Percentiles rank a stretch among this genome's conserved stretches.
These are phyloP conservation scores for Moesziomyces antarcticus DNA, from an alignment of 1,284 basidiomycete genomes.

Conservation along the genomic window DNA sequence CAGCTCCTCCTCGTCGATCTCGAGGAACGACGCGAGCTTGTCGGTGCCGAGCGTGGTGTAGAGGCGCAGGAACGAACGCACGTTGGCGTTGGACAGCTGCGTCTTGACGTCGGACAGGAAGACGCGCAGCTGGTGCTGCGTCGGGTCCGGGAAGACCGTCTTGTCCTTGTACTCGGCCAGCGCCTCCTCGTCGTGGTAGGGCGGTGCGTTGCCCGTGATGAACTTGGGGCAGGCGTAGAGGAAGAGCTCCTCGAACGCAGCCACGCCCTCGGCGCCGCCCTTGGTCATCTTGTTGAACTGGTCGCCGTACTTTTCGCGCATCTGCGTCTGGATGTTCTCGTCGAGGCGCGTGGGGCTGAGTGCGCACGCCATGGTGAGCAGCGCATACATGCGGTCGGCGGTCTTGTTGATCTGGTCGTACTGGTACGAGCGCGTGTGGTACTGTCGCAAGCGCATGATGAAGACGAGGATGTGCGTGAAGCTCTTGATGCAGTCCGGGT, in stretches of 20 bases:
- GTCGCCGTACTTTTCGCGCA: constrained; percentile 92
- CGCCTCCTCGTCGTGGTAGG: constrained; percentile 83
- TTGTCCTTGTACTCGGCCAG: constrained; percentile 73
- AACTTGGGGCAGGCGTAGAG: constrained; percentile 95
- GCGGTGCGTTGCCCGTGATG: constrained; percentile 86
- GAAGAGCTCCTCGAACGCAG: constrained; percentile 93
- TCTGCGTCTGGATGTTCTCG: constrained; percentile 91
- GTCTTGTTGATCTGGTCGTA: constrained; percentile 99
- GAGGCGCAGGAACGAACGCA: constrained; percentile 91
- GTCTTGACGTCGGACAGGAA: constrained; percentile 84
- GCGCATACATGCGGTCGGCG: constrained; percentile 95
- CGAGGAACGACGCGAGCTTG: constrained; percentile 89
- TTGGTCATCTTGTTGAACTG: constrained; percentile 84
- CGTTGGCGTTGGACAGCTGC: constrained; percentile 81
- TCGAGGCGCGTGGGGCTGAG: constrained; percentile 88
- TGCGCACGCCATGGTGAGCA: constrained; percentile 91
- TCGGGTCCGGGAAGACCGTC: constrained; percentile 75
- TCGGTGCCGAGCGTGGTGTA: constrained; percentile 92
- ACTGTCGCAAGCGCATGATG: constrained; percentile 73
- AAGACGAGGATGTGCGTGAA: constrained; percentile 89
- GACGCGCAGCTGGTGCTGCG: constrained; percentile 82
- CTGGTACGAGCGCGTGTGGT: constrained; percentile 94
- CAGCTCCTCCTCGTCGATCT: constrained; percentile 88
- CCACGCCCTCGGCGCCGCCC: constrained; percentile 75
- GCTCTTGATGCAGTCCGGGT: constrained; percentile 91